Evolutionary conservation across 2,329 filamentous ascomycete species (phyloP), one percentile per base, ranked within the genome.

Genomic region (Thelonectria discophora): DNA sequence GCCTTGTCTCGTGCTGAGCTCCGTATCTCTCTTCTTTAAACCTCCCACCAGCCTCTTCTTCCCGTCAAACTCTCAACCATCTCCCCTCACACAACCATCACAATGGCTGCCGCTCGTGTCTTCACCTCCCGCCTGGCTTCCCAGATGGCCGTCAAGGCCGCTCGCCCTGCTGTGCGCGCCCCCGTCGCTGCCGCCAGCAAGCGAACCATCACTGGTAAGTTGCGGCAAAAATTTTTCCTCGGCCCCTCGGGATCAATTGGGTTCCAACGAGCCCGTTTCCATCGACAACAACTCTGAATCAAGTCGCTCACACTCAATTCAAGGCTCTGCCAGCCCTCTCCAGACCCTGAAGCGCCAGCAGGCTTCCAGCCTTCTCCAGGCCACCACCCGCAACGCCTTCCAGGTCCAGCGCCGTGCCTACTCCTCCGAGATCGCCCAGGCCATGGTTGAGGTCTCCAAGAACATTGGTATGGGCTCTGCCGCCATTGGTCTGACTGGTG

Each of bases 401-500:
- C 80, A 84, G 79, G 78, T 82, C 77, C 82, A 86, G 79, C 87
- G 86, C 81, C 90, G 90, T 78, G 87, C 88, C 80, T 94, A 93
- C 90, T 92, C 89, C 77, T 93, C 91, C 77, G 91, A 94, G 88
- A 91, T 94, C 82, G 90, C 91, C 84, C 86, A 90, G 81, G 91
- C 91, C 81, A 90, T 94, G 85, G 91, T 94, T 80, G 90, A 93
- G 87, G 90, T 92, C 83, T 93, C 91, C 82, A 91, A 93, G 88
- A 93, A 93, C 89, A 81, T 93, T 77, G 91, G 91, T 87, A 93
- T 93, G 90, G 91, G 91, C 82, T 85, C 89, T 75, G 92, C 92
- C 77, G 92, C 92, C 85, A 93, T 96, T 79, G 92, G 92, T 90
- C 90, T 96, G 77, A 92, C 90, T 79, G 90, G 90, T 90, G 90